Evolutionary conservation across 2,329 filamentous ascomycete genomes (phyloP).

Genomic region (Paracorniculantispora psalliotae): DNA sequence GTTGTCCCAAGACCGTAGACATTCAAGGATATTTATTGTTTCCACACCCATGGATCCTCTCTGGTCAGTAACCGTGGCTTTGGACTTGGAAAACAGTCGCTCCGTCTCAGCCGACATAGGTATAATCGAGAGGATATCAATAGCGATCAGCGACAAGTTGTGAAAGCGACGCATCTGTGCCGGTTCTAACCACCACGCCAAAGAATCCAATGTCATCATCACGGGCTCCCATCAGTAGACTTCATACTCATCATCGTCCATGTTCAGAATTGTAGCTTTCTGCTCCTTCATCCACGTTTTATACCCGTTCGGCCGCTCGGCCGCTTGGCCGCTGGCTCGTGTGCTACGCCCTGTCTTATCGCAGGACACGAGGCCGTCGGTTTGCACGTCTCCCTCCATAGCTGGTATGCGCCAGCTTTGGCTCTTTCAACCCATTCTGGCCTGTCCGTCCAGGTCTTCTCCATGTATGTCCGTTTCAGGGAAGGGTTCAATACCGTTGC

Average conservation of each 20-base stretch:
- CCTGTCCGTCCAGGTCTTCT: slow-evolving; percentile 2
- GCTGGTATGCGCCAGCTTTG: not conserved
- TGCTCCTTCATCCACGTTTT: slow-evolving; percentile 14
- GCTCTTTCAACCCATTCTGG: slow-evolving; percentile 2
- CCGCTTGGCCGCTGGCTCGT: not conserved
- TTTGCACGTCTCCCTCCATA: slow-evolving; percentile 1
- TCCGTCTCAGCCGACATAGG: slow-evolving; percentile 10
- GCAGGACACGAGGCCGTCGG: not conserved
- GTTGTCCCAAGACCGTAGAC: slow-evolving; percentile 9
- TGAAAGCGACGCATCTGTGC: slow-evolving; percentile 1
- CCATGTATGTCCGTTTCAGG: slow-evolving; percentile 5
- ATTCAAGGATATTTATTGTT: slow-evolving; percentile 10
- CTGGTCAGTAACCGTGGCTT: not conserved
- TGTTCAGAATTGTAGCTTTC: slow-evolving; percentile 8
- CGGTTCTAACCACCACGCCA: slow-evolving; percentile 3
- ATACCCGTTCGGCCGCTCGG: slow-evolving; percentile 10
- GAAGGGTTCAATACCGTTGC: slow-evolving; percentile 1
- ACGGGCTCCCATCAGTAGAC: slow-evolving; percentile 11
- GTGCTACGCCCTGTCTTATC: not conserved
- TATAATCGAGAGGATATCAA: slow-evolving; percentile 11
- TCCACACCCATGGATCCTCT: slow-evolving; percentile 4
- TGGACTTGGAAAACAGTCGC: slow-evolving; percentile 11
- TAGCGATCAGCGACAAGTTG: slow-evolving; percentile 9
- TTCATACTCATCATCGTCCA: slow-evolving; percentile 11
- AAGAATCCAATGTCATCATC: not conserved